Base-by-base conservation (phyloP, 176 grass and related monocot genomes). In the Musa itinerans region DNA sequence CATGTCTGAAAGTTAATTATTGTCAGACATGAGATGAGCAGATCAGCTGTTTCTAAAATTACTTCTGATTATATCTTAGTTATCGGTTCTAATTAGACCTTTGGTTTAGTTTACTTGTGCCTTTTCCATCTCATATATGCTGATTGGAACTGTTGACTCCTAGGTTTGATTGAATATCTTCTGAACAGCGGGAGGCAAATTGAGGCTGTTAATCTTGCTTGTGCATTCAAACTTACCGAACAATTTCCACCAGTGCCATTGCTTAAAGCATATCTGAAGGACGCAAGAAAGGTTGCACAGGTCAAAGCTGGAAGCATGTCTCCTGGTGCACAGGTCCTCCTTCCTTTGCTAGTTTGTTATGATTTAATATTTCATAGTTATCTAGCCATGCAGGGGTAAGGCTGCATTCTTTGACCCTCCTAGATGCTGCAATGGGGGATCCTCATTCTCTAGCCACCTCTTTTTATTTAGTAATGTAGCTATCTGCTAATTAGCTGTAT, bases 251-350 rank as follows among this genome's bases (percentile, higher is more conserved):
- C 87, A 23, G 89, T 89, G 54, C 87, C 89, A 64, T 83, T 92
- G 77, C 90, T 90, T 64, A 97, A 90, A 88, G 69, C 89, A 65
- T 89, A 85, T 79, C 76, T 97, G 67, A 97, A 85, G 77, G 90
- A 97, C 76, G 82, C 81, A 49, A 92, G 70, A 79, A 92, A 87
- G 59, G 29, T 73, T 25, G 86, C 87, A 56, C 79, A 88, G 80
- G 62, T 62, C 34, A 96, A 90, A 76, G 85, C 86, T 73, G 89
- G 74, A 65, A 92, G 82, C 80, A 87, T 84, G 72, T 84, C 85
- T 73, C 87, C 89, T 88, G 83, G 83, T 67, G 85, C 76, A 63
- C 93, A 92, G 93, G 93, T 96, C 55, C 78, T 80, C 6, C 53
- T 61, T 72, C n/a, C 20, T 68, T 85, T 76, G 9, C 53, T 78